phyloP scores from a whole-genome alignment of 2,329 filamentous ascomycete species.

The Alternaria triticimaculans region DNA sequence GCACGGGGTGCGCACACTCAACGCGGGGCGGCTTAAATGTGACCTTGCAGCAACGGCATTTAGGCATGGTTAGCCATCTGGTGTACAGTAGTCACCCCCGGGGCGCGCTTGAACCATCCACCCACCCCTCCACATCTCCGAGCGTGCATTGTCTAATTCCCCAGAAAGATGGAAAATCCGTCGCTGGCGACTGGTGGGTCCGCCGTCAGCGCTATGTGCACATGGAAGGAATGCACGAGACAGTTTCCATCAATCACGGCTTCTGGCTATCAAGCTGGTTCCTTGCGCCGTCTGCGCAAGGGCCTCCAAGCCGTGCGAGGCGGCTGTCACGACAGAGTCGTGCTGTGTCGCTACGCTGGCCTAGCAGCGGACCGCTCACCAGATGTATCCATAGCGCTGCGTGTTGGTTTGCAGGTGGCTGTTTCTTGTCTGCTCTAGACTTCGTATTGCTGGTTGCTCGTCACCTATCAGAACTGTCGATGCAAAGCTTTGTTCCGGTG shows the following conservation, averaged over 20 bases:
- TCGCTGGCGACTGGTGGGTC: conserved; percentile 18
- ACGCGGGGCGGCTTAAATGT: conserved; percentile 4
- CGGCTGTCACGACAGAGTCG: conserved; percentile 19
- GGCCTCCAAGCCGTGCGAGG: conserved; percentile 16
- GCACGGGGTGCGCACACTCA: conserved; percentile 13
- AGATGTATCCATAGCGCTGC: conserved; percentile 22
- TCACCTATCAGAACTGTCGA: conserved; percentile 23
- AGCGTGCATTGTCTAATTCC: not conserved
- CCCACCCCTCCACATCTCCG: not conserved
- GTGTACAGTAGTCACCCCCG: not conserved
- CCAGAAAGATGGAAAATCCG: not conserved
- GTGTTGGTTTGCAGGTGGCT: conserved; percentile 13
- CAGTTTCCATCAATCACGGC: conserved; percentile 35
- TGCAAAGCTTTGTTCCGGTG: conserved; percentile 22
- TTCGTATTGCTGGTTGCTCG: conserved; percentile 3
- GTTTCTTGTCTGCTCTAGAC: conserved; percentile 9
- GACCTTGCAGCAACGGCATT: conserved; percentile 4
- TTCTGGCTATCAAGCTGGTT: conserved; percentile 13
- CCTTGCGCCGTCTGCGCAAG: conserved; percentile 16
- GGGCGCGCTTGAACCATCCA: not conserved
- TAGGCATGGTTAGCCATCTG: not conserved
- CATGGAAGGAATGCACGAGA: not conserved
- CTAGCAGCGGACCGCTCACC: conserved; percentile 28
- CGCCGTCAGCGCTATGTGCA: not conserved
- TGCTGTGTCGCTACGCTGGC: conserved; percentile 15